A percentile compares a stretch with the other conserved stretches of the same genome.
These are phyloP conservation scores for Camellia granthamiana DNA, from an alignment of 148 eudicot genomes.

Conservation along the genomic window DNA sequence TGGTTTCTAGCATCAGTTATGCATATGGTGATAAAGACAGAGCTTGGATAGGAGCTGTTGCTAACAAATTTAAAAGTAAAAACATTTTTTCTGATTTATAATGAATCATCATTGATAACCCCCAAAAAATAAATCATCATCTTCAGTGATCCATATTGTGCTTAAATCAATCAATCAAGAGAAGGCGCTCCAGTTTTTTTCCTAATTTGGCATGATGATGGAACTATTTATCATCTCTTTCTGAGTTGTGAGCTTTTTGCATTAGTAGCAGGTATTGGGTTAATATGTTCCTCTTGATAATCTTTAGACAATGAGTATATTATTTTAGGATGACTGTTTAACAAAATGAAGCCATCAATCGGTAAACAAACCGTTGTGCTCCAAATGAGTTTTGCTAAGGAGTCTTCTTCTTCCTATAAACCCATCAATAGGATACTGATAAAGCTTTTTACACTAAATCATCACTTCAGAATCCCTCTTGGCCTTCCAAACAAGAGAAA, in stretches of 20 bases:
- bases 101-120: not conserved
- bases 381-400: no score
- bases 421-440: not conserved
- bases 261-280: not conserved
- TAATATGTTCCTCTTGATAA: not conserved
- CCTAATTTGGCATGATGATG: not conserved
- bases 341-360: no score
- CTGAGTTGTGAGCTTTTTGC: not conserved
- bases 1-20: slow-evolving; percentile 71
- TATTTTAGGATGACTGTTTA: not conserved
- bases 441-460: no score
- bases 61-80: slow-evolving; percentile 63
- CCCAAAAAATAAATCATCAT: no score
- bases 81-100: slow-evolving; percentile 1
- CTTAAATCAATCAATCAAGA: not conserved
- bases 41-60: slow-evolving; percentile 78
- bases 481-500: no score
- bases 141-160: not conserved
- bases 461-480: no score
- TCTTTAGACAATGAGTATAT: not conserved
- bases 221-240: not conserved
- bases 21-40: slow-evolving; percentile 70
- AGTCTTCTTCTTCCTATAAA: not conserved
- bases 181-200: not conserved
- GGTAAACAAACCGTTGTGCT: no score